phyloP scores from a whole-genome alignment of 345 rosid species.

The Hypericum perforatum region DNA sequence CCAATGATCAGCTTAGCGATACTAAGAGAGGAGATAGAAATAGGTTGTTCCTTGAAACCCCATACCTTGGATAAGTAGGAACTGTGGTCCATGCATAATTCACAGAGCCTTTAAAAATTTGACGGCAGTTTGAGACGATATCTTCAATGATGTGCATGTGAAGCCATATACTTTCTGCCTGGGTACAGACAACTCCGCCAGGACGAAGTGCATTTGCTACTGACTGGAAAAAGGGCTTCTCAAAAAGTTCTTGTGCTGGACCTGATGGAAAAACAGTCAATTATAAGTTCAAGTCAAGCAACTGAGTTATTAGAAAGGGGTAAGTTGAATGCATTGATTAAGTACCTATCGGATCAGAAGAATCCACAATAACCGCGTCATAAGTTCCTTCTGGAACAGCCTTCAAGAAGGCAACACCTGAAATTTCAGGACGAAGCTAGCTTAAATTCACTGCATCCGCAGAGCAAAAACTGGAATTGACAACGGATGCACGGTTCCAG shows the following conservation, averaged over 20 bases:
- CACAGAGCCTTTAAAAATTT: conserved; percentile 86
- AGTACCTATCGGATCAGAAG: conserved; percentile 87
- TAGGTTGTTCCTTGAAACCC: neutral
- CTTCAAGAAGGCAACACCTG: conserved; percentile 87
- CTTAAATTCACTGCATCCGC: neutral
- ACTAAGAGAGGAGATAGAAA: no score
- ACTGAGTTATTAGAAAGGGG: neutral
- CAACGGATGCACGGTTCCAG: neutral
- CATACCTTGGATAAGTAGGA: conserved; percentile 88
- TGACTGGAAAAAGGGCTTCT: conserved; percentile 81
- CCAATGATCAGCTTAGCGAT: neutral
- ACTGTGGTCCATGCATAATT: conserved; percentile 98
- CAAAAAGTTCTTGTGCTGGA: conserved; percentile 94
- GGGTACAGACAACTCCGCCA: conserved; percentile 91
- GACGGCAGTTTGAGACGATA: conserved; percentile 77
- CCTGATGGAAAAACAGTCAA: conserved; percentile 29
- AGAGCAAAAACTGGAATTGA: neutral
- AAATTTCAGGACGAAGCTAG: conserved; percentile 8
- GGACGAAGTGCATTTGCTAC: conserved; percentile 92
- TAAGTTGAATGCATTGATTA: neutral
- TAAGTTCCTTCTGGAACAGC: conserved; percentile 69
- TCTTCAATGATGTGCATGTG: conserved; percentile 97
- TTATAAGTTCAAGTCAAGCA: neutral
- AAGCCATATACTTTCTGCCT: conserved; percentile 97
- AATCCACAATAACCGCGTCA: conserved; percentile 90